Percentiles rank a stretch among this genome's conserved stretches.
These are phyloP conservation scores for Colletotrichum gigasporum DNA, from an alignment of 2,329 filamentous ascomycete species.

Conservation along the genomic window DNA sequence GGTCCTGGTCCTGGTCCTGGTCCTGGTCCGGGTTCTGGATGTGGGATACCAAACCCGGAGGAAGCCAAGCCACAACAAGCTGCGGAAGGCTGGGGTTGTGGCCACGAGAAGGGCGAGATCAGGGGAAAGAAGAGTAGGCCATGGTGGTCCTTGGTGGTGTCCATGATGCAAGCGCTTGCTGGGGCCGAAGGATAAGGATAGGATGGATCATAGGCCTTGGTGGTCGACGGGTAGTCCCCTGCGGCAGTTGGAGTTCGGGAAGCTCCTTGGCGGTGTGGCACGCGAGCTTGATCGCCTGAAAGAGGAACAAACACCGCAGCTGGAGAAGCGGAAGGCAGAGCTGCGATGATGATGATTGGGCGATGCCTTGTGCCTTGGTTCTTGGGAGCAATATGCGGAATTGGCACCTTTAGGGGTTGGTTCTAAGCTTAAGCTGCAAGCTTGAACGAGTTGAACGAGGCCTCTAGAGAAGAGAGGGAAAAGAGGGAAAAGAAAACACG, in stretches of 20 bases:
- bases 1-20: too few species aligned
- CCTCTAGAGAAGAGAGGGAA: background rate
- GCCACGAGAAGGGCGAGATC: background rate
- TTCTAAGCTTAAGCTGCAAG: background rate
- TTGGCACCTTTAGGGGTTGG: background rate
- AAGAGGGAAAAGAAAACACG: background rate
- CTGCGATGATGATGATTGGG: background rate
- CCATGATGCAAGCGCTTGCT: background rate
- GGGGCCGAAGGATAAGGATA: too few species aligned
- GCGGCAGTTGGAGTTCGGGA: constrained; percentile 15
- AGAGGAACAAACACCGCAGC: background rate
- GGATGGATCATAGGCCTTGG: background rate
- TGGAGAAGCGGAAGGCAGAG: background rate
- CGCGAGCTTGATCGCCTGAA: constrained; percentile 11
- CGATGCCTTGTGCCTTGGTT: background rate
- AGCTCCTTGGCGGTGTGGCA: constrained; percentile 19
- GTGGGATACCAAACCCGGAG: background rate
- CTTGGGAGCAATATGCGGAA: background rate
- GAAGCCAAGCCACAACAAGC: background rate
- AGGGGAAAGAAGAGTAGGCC: background rate
- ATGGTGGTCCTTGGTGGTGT: too few species aligned
- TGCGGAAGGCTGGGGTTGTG: background rate
- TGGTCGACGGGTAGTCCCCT: constrained; percentile 4
- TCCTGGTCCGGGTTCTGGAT: too few species aligned
- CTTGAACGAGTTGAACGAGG: background rate